A percentile compares a stretch with the other conserved stretches of the same genome.
Conservation (phyloP, 306 rosid species). For the Lathyrus oleraceus region DNA sequence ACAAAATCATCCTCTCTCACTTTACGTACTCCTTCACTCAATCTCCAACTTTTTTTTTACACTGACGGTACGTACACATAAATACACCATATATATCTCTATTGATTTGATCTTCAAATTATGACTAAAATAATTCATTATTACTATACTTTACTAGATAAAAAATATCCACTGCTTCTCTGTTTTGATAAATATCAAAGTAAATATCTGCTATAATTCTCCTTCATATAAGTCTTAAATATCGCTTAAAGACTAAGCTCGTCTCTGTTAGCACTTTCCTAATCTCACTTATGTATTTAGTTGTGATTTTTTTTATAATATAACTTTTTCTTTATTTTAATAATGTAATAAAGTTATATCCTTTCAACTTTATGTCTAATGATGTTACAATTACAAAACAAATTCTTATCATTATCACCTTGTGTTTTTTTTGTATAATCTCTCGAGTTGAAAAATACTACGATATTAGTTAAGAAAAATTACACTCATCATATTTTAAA, state of each 20-base stretch:
- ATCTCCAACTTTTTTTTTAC: slow-evolving; percentile 30
- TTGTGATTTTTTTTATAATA: too few species aligned
- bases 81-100: not conserved
- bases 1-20: not conserved
- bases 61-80: slow-evolving; percentile 34
- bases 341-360: too few species aligned
- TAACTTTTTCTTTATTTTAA: too few species aligned
- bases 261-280: not conserved
- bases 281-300: not conserved
- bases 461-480: too few species aligned
- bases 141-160: not conserved
- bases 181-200: not conserved
- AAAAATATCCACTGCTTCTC: slow-evolving; percentile 29
- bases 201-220: not conserved
- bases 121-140: not conserved
- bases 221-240: not conserved
- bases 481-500: too few species aligned
- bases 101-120: not conserved
- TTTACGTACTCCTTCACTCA: not conserved
- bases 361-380: not conserved
- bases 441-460: too few species aligned
- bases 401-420: not conserved
- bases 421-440: too few species aligned
- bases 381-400: not conserved
- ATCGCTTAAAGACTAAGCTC: slow-evolving; percentile 15